Evolutionary conservation across 2,329 filamentous ascomycete species (phyloP).

Genomic region (Trichoderma brevicompactum): DNA sequence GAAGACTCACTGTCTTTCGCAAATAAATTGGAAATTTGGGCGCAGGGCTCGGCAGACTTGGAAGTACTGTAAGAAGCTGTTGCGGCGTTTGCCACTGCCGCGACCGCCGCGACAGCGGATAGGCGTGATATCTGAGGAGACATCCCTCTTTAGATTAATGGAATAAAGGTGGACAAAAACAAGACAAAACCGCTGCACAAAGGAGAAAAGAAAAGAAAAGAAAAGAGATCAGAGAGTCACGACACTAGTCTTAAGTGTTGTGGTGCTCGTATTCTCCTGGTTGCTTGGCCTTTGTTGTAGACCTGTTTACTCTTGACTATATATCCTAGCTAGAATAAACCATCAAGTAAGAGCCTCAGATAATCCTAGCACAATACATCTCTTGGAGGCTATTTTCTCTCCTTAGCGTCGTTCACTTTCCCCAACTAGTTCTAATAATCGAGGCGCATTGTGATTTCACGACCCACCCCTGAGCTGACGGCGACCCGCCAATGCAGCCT

Average conservation of each 20-base stretch:
- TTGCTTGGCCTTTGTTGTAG: not conserved
- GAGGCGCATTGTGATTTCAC: slow-evolving; percentile 1
- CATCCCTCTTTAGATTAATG: not conserved
- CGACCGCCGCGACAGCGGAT: slow-evolving; percentile 10
- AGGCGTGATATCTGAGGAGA: slow-evolving; percentile 19
- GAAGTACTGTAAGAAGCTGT: not conserved
- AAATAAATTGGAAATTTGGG: not conserved
- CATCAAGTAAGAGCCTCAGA: not conserved
- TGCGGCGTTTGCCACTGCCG: slow-evolving; percentile 6
- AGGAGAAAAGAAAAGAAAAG: not conserved
- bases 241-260: slow-evolving; percentile 4
- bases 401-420: slow-evolving; percentile 9
- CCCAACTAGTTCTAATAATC: slow-evolving; percentile 11
- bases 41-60: slow-evolving; percentile 10
- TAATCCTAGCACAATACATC: not conserved
- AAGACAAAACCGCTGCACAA: not conserved
- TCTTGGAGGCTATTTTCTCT: not conserved
- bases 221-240: not conserved
- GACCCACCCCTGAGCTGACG: slow-evolving; percentile 20
- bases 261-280: not conserved
- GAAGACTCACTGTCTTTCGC: not conserved
- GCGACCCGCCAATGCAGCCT: slow-evolving; percentile 18
- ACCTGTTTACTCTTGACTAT: not conserved
- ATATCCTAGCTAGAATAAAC: not conserved
- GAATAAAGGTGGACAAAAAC: not conserved